phyloP scores from a whole-genome alignment of 2,329 filamentous ascomycete species.

The Pseudogymnoascus sp. region DNA sequence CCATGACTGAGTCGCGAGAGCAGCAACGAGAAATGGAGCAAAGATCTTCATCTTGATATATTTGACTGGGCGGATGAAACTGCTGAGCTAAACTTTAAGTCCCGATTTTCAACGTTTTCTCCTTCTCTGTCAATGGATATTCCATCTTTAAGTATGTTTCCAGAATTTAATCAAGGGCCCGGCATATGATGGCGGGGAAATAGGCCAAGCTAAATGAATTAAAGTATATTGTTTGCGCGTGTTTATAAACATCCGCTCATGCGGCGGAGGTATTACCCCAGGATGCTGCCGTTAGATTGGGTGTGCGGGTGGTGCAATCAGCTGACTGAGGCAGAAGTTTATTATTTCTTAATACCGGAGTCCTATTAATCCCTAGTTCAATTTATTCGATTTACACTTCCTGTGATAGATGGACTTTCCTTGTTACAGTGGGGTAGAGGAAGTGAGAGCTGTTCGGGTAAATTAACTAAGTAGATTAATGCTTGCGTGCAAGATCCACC shows the following conservation, averaged over 20 bases:
- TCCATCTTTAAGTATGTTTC: neutral
- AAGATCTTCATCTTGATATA: constrained; percentile 16
- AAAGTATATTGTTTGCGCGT: neutral
- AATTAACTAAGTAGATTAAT: neutral
- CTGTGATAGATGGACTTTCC: constrained; percentile 22
- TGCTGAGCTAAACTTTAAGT: neutral
- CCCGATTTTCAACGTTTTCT: neutral
- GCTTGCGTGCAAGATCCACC: neutral
- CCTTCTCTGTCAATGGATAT: neutral
- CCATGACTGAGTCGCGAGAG: constrained; percentile 16
- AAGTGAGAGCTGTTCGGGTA: neutral
- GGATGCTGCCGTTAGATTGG: neutral
- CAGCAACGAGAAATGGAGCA: constrained; percentile 13
- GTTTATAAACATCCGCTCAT: neutral
- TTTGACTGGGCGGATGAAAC: neutral
- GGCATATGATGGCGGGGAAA: neutral
- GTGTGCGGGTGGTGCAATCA: neutral
- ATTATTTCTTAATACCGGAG: neutral
- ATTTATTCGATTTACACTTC: constrained; percentile 28
- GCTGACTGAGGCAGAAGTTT: neutral
- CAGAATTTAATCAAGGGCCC: neutral
- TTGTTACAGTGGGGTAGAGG: neutral
- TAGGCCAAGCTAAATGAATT: neutral
- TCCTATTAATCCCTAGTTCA: constrained; percentile 20
- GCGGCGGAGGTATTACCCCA: neutral